Conservation (phyloP, 2,329 filamentous ascomycete species). For the Nigrograna mackinnonii region DNA sequence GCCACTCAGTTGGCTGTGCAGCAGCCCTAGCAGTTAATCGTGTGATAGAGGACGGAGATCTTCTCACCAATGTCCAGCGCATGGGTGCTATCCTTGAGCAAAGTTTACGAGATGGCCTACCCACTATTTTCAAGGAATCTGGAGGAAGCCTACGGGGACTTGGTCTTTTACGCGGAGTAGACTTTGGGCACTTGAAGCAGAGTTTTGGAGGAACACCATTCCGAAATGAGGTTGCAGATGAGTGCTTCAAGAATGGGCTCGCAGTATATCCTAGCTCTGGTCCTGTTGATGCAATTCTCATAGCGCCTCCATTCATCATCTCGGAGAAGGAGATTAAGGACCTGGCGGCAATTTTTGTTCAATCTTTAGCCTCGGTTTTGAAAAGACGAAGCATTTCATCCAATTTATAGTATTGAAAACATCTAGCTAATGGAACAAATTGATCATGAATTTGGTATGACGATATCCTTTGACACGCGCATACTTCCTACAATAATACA, state of each 20-base stretch:
- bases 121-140: not conserved
- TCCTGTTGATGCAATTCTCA: not conserved
- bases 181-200: not conserved
- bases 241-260: not conserved
- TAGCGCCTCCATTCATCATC: not conserved
- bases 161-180: not conserved
- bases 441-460: too few relatives aligned
- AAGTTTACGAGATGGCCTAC: not conserved
- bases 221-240: not conserved
- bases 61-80: not conserved
- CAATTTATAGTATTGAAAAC: too few relatives aligned
- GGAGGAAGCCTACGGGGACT: not conserved
- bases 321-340: not conserved
- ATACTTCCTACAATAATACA: too few relatives aligned
- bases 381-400: too few relatives aligned
- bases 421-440: too few relatives aligned
- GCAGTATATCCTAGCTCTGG: not conserved
- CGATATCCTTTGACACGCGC: too few relatives aligned
- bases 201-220: too few relatives aligned
- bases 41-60: slow-evolving; percentile 47
- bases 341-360: not conserved
- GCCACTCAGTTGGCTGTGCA: slow-evolving; percentile 61
- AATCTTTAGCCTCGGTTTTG: too few relatives aligned
- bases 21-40: slow-evolving; percentile 65
- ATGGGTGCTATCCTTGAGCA: not conserved